These are phyloP conservation scores for Hypoxylon sp. DNA, from an alignment of 2,329 filamentous ascomycete genomes.

Conservation along the genomic window DNA sequence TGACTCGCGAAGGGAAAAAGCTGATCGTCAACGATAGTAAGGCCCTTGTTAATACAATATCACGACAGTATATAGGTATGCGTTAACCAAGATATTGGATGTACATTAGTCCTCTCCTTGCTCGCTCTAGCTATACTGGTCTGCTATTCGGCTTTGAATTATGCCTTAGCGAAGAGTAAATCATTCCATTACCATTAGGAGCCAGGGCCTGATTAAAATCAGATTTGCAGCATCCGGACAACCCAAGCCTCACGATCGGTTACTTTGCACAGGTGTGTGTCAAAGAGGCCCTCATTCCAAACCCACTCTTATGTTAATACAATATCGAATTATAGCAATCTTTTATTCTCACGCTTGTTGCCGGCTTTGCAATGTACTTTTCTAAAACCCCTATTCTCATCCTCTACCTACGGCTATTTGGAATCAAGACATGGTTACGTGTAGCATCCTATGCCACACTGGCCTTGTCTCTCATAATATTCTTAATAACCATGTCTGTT, in stretches of 20 bases:
- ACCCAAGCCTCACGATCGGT: neutral
- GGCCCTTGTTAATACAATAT: neutral
- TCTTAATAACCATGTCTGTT: neutral
- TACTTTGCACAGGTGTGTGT: conserved; percentile 4
- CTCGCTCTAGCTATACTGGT: neutral
- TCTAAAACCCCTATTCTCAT: conserved; percentile 9
- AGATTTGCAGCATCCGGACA: neutral
- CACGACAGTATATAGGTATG: neutral
- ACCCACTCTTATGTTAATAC: neutral
- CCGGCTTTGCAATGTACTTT: conserved; percentile 9
- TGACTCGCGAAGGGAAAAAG: neutral
- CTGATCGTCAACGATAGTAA: neutral
- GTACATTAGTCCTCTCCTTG: neutral
- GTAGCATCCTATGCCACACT: conserved; percentile 9
- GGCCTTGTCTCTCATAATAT: neutral
- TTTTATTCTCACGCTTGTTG: neutral
- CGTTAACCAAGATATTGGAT: neutral
- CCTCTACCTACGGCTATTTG: neutral
- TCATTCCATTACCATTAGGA: neutral
- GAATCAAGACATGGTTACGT: conserved; percentile 10
- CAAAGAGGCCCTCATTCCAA: neutral
- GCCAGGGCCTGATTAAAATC: neutral
- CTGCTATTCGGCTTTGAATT: conserved; percentile 4
- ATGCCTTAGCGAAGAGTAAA: neutral
- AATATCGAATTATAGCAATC: neutral